Conservation (phyloP, 2,329 filamentous ascomycete species). For the Fusarium agapanthi region DNA sequence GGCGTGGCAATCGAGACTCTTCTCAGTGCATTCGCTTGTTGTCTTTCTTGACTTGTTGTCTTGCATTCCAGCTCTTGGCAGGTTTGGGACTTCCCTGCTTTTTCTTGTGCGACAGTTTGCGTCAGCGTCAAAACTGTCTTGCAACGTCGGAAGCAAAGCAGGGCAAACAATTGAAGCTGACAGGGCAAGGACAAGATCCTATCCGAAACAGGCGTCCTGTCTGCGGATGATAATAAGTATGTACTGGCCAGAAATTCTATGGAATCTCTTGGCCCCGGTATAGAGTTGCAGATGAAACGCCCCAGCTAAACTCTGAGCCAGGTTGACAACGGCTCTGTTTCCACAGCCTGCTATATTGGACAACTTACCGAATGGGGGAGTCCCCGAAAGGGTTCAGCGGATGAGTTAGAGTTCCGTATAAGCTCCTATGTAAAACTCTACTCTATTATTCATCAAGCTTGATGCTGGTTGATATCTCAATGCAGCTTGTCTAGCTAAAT, state of each 20-base stretch:
- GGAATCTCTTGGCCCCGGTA: not conserved
- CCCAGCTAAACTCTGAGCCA: slow-evolving; percentile 23
- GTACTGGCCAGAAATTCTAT: not conserved
- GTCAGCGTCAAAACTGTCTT: not conserved
- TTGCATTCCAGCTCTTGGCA: slow-evolving; percentile 22
- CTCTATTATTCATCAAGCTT: not conserved
- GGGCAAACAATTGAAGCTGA: not conserved
- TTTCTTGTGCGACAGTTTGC: slow-evolving; percentile 17
- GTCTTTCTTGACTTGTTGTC: slow-evolving; percentile 3
- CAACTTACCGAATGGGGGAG: slow-evolving; percentile 28
- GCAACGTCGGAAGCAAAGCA: not conserved
- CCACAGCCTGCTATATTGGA: not conserved
- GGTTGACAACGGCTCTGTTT: slow-evolving; percentile 7
- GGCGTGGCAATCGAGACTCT: slow-evolving; percentile 8
- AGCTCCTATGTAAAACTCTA: slow-evolving; percentile 1
- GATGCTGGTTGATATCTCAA: not conserved
- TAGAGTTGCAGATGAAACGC: slow-evolving; percentile 25
- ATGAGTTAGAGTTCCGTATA: slow-evolving; percentile 18
- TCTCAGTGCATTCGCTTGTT: not conserved
- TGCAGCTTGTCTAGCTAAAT: not conserved
- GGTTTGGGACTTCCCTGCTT: not conserved
- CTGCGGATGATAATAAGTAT: not conserved
- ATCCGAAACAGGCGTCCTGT: slow-evolving; percentile 11
- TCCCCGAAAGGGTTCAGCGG: slow-evolving; percentile 25
- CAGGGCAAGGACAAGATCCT: not conserved